Evolutionary conservation across 140 eudicot species (phyloP).

Genomic region (Senecio squalidus): DNA sequence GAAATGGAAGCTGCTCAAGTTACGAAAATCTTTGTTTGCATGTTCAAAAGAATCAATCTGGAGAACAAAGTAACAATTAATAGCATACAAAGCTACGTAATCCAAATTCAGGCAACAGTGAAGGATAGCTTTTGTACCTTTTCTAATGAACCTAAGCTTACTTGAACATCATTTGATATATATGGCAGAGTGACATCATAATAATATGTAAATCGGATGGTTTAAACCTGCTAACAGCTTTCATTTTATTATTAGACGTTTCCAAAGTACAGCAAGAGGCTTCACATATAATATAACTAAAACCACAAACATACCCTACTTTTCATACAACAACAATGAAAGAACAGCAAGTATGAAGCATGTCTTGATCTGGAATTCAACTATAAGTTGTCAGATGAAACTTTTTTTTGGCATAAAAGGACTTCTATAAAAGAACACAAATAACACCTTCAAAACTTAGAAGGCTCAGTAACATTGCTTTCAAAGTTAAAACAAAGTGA

Average conservation of each 20-base stretch:
- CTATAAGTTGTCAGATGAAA: conserved; percentile 2
- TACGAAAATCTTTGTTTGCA: conserved; percentile 17
- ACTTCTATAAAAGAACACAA: background rate
- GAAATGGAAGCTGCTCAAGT: conserved; percentile 25
- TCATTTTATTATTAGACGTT: conserved; percentile 20
- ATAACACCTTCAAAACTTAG: background rate
- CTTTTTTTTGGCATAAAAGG: background rate
- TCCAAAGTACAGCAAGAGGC: conserved; percentile 14
- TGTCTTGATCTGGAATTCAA: background rate
- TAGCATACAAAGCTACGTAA: conserved; percentile 19
- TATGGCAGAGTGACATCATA: conserved; percentile 25
- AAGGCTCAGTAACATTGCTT: background rate
- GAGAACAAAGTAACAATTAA: conserved; percentile 38
- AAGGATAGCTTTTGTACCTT: conserved; percentile 46
- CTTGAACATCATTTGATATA: conserved; percentile 31
- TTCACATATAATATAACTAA: conserved; percentile 1
- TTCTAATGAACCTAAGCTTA: conserved; percentile 49
- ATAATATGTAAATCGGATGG: conserved; percentile 23
- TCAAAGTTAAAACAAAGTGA: background rate
- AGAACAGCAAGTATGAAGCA: background rate
- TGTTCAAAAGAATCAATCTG: conserved; percentile 46
- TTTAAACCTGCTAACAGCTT: conserved; percentile 36
- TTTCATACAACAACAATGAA: conserved; percentile 7
- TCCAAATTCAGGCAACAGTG: conserved; percentile 33
- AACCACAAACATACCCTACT: conserved; percentile 2